Conservation (phyloP, 352 stramenopile species). For the Globisporangium irregulare region DNA sequence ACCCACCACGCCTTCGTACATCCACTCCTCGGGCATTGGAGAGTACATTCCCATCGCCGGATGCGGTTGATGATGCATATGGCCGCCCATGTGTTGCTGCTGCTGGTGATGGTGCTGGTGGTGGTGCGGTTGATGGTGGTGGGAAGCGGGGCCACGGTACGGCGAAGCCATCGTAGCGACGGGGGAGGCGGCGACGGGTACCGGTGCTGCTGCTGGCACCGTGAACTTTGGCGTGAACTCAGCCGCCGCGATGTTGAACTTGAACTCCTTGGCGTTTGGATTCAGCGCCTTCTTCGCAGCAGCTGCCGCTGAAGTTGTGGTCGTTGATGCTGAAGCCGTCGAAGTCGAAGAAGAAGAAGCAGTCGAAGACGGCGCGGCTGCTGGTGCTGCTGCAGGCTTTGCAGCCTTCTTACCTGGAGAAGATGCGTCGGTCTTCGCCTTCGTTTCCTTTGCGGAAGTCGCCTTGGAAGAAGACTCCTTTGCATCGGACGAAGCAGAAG, state of each 20-base stretch:
- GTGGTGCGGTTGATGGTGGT: conserved; percentile 14
- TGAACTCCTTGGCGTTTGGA: conserved; percentile 86
- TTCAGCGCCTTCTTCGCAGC: conserved; percentile 74
- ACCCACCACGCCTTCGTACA: conserved; percentile 55
- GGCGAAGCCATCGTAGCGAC: conserved; percentile 36
- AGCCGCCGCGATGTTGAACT: conserved; percentile 59
- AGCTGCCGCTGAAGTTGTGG: conserved; percentile 9
- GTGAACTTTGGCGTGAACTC: conserved; percentile 72
- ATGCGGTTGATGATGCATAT: conserved; percentile 30
- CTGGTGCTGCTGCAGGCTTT: neutral
- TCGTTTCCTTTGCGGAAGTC: neutral
- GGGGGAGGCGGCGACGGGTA: conserved; percentile 12
- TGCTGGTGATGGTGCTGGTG: conserved; percentile 14
- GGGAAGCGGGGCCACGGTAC: conserved; percentile 28
- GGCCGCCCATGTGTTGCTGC: conserved; percentile 15
- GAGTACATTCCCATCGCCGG: conserved; percentile 41
- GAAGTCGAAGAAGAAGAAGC: neutral
- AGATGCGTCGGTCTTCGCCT: neutral
- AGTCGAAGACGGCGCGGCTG: neutral
- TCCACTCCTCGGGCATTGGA: conserved; percentile 68
- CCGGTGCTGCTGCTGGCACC: conserved; percentile 3
- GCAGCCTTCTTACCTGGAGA: conserved; percentile 2
- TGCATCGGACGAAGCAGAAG: neutral
- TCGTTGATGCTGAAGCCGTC: conserved; percentile 4
- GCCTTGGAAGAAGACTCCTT: conserved; percentile 12